Percentiles rank a stretch among this genome's conserved stretches.
Evolutionary conservation across 257 asterid species (phyloP).

Genomic region (Solanum neorickii): DNA sequence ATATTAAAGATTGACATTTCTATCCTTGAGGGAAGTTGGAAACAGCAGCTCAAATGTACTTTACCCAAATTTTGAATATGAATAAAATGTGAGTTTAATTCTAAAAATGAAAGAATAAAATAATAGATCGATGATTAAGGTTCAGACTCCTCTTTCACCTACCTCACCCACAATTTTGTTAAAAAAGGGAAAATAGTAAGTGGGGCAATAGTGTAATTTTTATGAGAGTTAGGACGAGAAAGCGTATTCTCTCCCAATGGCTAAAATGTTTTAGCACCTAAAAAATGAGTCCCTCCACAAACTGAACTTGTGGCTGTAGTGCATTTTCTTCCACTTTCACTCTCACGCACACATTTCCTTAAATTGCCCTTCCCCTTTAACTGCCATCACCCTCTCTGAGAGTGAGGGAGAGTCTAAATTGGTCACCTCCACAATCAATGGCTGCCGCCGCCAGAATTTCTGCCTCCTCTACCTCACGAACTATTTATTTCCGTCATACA

Average conservation of each 20-base stretch:
- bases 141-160: background rate
- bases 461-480: slow-evolving; percentile 15
- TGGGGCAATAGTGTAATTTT: background rate
- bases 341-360: background rate
- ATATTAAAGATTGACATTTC: too few species aligned
- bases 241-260: background rate
- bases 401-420: background rate
- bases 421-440: background rate
- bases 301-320: background rate
- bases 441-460: slow-evolving; percentile 32
- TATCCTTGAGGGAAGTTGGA: too few species aligned
- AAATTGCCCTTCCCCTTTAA: background rate
- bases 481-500: slow-evolving; percentile 6
- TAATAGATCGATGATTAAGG: background rate
- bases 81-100: too few species aligned
- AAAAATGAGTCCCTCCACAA: background rate
- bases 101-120: too few species aligned
- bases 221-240: background rate
- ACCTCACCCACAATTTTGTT: background rate
- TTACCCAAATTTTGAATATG: too few species aligned
- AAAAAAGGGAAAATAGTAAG: background rate
- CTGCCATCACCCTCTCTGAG: background rate
- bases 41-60: too few species aligned
- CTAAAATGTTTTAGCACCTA: background rate
- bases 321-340: background rate